Percentiles rank a stretch among this genome's conserved stretches.
phyloP scores from a whole-genome alignment of 2,329 filamentous ascomycete species.

The Dothistroma septosporum region DNA sequence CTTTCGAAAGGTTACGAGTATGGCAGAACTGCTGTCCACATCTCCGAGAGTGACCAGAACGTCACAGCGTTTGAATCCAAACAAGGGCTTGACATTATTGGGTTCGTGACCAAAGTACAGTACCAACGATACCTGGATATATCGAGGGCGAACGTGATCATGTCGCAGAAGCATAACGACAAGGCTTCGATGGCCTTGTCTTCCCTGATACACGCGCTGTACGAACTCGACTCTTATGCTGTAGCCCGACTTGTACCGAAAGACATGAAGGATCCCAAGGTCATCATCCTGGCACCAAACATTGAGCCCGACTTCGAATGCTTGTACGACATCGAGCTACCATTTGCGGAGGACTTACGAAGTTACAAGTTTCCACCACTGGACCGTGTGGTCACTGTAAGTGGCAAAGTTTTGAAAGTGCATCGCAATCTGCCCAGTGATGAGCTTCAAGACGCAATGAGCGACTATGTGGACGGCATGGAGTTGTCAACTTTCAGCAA shows the following conservation, averaged over 20 bases:
- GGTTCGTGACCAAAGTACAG: conserved; percentile 67
- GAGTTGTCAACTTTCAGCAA: conserved; percentile 68
- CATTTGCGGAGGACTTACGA: conserved; percentile 88
- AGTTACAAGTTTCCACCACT: conserved; percentile 88
- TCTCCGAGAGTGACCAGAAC: conserved; percentile 79
- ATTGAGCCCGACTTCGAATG: conserved; percentile 78
- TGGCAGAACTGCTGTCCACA: conserved; percentile 84
- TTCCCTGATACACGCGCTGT: conserved; percentile 81
- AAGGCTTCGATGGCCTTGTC: conserved; percentile 80
- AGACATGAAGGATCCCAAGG: conserved; percentile 69
- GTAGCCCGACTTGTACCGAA: conserved; percentile 82
- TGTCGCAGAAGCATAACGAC: conserved; percentile 73
- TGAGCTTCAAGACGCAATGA: conserved; percentile 75
- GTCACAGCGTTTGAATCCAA: conserved; percentile 81
- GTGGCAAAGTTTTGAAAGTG: conserved; percentile 71
- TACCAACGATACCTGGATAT: conserved; percentile 83
- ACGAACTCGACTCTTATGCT: conserved; percentile 79
- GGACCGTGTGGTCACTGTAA: conserved; percentile 82
- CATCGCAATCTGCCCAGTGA: conserved; percentile 78
- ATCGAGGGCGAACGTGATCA: conserved; percentile 72
- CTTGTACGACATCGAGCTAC: conserved; percentile 82
- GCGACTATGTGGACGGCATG: conserved; percentile 88
- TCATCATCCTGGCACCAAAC: conserved; percentile 74
- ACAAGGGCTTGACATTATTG: conserved; percentile 74
- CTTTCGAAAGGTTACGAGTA: conserved; percentile 94